Evolutionary conservation across 305 asterid genomes (phyloP), one percentile per base, ranked within the genome.

Genomic region (Fraxinus xanthoxyloides): DNA sequence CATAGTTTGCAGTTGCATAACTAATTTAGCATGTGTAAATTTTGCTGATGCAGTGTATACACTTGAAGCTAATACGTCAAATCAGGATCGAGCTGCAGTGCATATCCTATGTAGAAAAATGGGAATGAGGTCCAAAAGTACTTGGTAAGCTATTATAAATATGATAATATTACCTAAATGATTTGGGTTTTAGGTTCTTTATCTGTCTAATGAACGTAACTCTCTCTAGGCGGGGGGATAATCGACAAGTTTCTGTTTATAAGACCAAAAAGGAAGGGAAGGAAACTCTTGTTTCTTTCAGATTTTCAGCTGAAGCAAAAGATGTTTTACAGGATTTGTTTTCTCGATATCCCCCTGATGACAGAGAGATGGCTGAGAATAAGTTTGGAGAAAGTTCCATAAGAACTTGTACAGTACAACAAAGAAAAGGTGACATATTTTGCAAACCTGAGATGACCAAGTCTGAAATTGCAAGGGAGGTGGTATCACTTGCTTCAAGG

Each of bases 71-170:
- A 79, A 83, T 77, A 85, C 94, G 85, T 72, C 78, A 26, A 91
- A 90, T 80, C 35, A 13, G 31, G 94, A 94, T 79, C 95, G 97
- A 77, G 97, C 93, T 54, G 86, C 88, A 21, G 97, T 93, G 87
- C 98, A 94, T 89, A 24, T 5, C 12, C 61, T 90, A 79, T 91
- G 92, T 89, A 84, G 80, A 85, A 92, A 91, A 90, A 79, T 88
- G 92, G 98, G 99, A 31, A 72, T 94, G 92, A 86, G 81, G 73
- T 92, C 98, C 7, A 93, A 91, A 90, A 94, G 97, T 85, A 73
- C 79, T 34, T 98, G 98, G 99, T 96, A 85, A 87, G 95, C 86
- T 40, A 72, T 72, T 31, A 15, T 15, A 63, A 77, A 54, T 79
- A 3, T 82, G 79, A 56, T 81, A 80, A 73, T 67, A 63, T n/a